Evolutionary conservation across 768 basidiomycete species (phyloP).

Genomic region (Panellus pusillus): DNA sequence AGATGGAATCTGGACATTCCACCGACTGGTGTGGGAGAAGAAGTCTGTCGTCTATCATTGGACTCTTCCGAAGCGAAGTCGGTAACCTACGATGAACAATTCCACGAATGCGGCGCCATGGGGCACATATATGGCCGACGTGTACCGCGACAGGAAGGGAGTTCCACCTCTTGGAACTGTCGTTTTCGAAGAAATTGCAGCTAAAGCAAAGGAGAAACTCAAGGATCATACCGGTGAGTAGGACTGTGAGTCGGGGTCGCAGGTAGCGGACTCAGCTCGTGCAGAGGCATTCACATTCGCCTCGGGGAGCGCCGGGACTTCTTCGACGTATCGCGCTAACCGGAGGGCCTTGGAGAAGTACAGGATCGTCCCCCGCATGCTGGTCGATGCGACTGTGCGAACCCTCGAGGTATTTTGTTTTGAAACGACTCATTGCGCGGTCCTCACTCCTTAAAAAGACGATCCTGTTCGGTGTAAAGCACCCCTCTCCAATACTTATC

Average conservation of each 20-base stretch:
- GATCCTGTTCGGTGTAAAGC: conserved; percentile 66
- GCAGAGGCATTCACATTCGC: conserved; percentile 73
- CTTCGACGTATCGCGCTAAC: conserved; percentile 68
- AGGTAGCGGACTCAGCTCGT: not conserved
- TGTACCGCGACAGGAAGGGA: conserved; percentile 40
- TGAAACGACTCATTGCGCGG: not conserved
- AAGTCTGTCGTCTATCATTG: no score
- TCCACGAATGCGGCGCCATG: conserved; percentile 26
- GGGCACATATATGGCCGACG: conserved; percentile 39
- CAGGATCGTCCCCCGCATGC: conserved; percentile 81
- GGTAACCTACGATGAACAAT: no score
- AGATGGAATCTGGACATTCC: no score
- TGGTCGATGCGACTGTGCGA: conserved; percentile 59
- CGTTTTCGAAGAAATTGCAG: conserved; percentile 59
- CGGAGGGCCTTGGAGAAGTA: conserved; percentile 61
- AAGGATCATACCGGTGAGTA: conserved; percentile 55
- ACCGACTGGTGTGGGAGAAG: no score
- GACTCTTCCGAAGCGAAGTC: no score
- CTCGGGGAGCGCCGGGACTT: conserved; percentile 73
- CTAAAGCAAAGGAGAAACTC: conserved; percentile 59
- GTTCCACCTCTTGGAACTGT: conserved; percentile 61
- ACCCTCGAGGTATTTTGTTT: conserved; percentile 53
- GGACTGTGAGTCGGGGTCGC: no score
- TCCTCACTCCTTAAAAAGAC: conserved; percentile 41
- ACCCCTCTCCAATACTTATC: conserved; percentile 61